Conservation (phyloP, 176 grass and related monocot genomes). For the Avena sativa region DNA sequence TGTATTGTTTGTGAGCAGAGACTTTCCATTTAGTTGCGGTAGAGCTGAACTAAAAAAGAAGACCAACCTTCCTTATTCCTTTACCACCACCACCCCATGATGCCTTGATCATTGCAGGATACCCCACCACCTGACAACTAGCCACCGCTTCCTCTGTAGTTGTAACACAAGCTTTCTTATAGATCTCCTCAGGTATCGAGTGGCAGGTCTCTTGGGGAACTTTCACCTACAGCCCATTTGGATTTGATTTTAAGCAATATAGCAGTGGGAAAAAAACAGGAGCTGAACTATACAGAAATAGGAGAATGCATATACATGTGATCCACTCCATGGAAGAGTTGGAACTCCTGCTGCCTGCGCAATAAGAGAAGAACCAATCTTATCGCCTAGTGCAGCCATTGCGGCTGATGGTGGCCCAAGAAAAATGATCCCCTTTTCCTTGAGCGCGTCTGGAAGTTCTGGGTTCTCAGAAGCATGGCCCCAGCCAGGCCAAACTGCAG, state of each 20-base stretch:
- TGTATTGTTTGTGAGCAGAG: background rate
- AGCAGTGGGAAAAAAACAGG: slow-evolving; percentile 14
- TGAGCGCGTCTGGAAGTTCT: slow-evolving; percentile 86
- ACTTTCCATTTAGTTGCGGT: slow-evolving; percentile 23
- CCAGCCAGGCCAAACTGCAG: slow-evolving; percentile 99
- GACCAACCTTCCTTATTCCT: slow-evolving; percentile 96
- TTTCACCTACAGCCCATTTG: slow-evolving; percentile 62
- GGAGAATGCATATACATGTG: slow-evolving; percentile 68
- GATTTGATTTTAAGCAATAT: slow-evolving; percentile 26
- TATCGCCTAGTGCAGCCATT: slow-evolving; percentile 94
- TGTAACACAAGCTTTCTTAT: slow-evolving; percentile 87
- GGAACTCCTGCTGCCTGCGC: slow-evolving; percentile 98
- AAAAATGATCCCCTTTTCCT: slow-evolving; percentile 89
- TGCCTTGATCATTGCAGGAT: slow-evolving; percentile 99
- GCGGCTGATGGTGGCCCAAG: slow-evolving; percentile 87
- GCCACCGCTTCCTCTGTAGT: slow-evolving; percentile 95
- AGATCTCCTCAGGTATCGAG: slow-evolving; percentile 89
- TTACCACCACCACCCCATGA: slow-evolving; percentile 99
- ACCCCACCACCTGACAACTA: slow-evolving; percentile 94
- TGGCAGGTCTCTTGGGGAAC: slow-evolving; percentile 73
- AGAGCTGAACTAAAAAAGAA: slow-evolving; percentile 49
- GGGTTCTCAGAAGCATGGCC: slow-evolving; percentile 99
- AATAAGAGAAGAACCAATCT: slow-evolving; percentile 99
- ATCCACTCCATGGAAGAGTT: slow-evolving; percentile 98
- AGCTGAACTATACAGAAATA: slow-evolving; percentile 40